Base-by-base conservation (phyloP, 306 rosid species). In the Ziziphus jujuba region DNA sequence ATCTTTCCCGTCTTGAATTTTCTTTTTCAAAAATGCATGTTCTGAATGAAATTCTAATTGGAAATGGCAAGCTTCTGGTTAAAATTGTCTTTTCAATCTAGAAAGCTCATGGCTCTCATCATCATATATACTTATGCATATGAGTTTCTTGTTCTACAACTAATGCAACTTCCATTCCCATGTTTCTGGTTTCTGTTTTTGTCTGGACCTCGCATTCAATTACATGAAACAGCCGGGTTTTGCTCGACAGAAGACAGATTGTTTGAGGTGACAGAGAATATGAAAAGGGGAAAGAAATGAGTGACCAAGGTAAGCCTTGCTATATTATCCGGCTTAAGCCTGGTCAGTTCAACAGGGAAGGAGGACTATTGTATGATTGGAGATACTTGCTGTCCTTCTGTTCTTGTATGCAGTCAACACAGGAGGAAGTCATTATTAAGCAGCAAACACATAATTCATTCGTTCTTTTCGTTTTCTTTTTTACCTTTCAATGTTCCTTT, bases 161-260 rank as follows among this genome's bases (percentile, higher is more conserved):
- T 76, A 62, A 76, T 69, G 51, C 80, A 34, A 50, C 73, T 65
- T 80, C 73, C 67, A 61, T 68, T 38, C 77, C 59, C 67, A 49
- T 77, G 76, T 72, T 73, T 87, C 71, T 48, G 74, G 64, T 85
- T 66, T 79, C 73, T 78, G 74, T 74, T 72, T 45, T 63, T 71
- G 58, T 36, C 62, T n/a, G n/a, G n/a, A n/a, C n/a, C n/a, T 51
- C 71, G 62, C 63, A 14, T 69, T 79, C 67, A n/a, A 66, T 77
- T 72, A 65, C 59, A 72, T 63, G 50, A 25, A 75, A 55, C 96
- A 93, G 99, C 99, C 97, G 7, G 96, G 97, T 63, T 93, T 90
- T 72, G 85, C 98, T 78, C 87, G 98, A 66, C 93, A 84, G 74
- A 82, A 87, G 72, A 79, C 85, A 56, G 78, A 84, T 75, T 65